phyloP scores from a whole-genome alignment of 2,329 filamentous ascomycete species.

The Akanthomyces lecanii region DNA sequence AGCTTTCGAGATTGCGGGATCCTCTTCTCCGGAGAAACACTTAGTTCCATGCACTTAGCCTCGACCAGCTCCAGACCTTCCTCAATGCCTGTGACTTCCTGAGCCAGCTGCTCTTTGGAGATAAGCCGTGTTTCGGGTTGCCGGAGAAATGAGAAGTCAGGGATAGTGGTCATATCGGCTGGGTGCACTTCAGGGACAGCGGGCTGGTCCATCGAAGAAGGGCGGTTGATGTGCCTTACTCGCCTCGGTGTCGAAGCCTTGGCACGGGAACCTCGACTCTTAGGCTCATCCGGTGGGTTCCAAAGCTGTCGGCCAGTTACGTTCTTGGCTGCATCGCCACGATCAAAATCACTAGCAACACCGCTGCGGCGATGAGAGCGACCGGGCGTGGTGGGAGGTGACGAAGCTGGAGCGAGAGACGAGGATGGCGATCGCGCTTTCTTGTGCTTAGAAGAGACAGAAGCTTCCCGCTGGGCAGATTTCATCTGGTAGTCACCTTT shows the following conservation, averaged over 20 bases:
- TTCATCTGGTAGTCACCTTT: constrained; percentile 4
- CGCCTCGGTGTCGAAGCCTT: background rate
- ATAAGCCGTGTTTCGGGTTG: constrained; percentile 66
- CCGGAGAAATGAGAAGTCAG: background rate
- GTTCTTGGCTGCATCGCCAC: constrained; percentile 22
- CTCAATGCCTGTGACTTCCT: constrained; percentile 81
- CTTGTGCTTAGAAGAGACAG: constrained; percentile 17
- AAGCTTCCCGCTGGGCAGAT: constrained; percentile 18
- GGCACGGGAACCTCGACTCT: background rate
- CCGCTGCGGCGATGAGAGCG: constrained; percentile 4
- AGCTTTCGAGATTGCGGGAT: constrained; percentile 41
- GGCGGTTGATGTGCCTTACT: background rate
- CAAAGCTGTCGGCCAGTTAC: constrained; percentile 26
- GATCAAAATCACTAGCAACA: constrained; percentile 23
- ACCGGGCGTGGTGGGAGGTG: constrained; percentile 20
- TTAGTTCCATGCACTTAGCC: constrained; percentile 79
- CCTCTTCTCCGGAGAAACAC: constrained; percentile 54
- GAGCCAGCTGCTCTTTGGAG: constrained; percentile 71
- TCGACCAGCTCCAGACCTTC: constrained; percentile 82
- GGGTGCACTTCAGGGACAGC: background rate
- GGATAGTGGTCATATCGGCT: background rate
- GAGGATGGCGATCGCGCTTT: constrained; percentile 29
- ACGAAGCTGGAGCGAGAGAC: constrained; percentile 20
- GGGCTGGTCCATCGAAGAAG: background rate
- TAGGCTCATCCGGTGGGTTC: constrained; percentile 25